Evolutionary conservation across 2,329 filamentous ascomycete species (phyloP).

Genomic region (Ophiostoma perfectum): DNA sequence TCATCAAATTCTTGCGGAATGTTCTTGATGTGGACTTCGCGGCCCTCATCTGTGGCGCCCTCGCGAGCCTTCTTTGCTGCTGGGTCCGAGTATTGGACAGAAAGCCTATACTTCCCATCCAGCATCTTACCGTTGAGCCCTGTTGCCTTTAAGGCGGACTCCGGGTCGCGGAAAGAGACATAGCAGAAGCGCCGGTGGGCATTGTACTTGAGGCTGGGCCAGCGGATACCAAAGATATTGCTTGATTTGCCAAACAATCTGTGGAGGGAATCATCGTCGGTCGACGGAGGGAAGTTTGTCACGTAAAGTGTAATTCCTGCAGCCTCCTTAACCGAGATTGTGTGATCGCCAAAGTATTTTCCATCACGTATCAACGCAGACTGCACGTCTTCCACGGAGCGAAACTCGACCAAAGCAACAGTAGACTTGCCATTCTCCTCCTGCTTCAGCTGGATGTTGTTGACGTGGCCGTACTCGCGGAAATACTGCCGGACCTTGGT

Average conservation of each 20-base stretch:
- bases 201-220: constrained; percentile 87
- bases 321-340: constrained; percentile 69
- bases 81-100: constrained; percentile 81
- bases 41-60: constrained; percentile 76
- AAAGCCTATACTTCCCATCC: constrained; percentile 62
- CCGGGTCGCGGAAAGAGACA: constrained; percentile 70
- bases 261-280: constrained; percentile 65
- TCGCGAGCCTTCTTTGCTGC: constrained; percentile 68
- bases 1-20: constrained; percentile 59
- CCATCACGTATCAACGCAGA: constrained; percentile 76
- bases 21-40: constrained; percentile 75
- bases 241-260: constrained; percentile 69
- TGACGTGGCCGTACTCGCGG: constrained; percentile 79
- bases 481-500: constrained; percentile 83
- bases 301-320: constrained; percentile 79
- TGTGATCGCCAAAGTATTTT: constrained; percentile 68
- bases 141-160: constrained; percentile 65
- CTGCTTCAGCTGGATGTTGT: constrained; percentile 63
- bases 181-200: constrained; percentile 91
- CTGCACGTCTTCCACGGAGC: constrained; percentile 69
- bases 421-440: constrained; percentile 57
- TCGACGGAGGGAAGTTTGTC: constrained; percentile 77
- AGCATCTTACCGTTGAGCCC: constrained; percentile 65
- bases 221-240: constrained; percentile 76
- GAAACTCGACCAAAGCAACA: constrained; percentile 80